Evolutionary conservation across 1,284 basidiomycete species (phyloP), one percentile per base, ranked within the genome.

Genomic region (Pisolithus thermaeus): DNA sequence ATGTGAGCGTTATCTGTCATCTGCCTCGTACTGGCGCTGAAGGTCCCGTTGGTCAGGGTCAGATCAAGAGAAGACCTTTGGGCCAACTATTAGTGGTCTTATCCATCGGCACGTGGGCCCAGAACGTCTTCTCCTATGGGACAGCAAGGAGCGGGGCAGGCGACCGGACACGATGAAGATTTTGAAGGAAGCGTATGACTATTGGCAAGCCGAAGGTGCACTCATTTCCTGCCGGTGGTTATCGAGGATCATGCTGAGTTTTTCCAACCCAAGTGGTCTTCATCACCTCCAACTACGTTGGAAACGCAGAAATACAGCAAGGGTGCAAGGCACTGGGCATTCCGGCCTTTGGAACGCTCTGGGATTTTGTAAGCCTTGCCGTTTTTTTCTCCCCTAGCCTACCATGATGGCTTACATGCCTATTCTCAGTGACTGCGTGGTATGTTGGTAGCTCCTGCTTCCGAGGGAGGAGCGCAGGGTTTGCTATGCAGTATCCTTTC

Each of bases 131-230:
- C 71, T 82, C 16, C 73, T 89, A 22, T 89, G 87, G 86, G 86
- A 89, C 66, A 80, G 77, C 55, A 87, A 84, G 66, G 67, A 70
- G 47, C 72, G 80, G 52, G 84, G 85, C 46, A 83, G 84, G 25
- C 78, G 87, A 47, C 87, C 87, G 8, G 84, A 90, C 59, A 81
- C 82, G 12, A 85, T 88, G 82, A 85, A 85, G 65, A 67, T 90
- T 51, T 60, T 90, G 54, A 82, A 79, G 62, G 84, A 90, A 57
- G 75, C 73, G 1, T 84, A 85, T 59, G 63, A 76, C 41, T 75
- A 74, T 41, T 89, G 83, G 81, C 71, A 78, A 42, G 86, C 86
- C 3, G 86, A 89, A 74, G 82, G 84, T 83, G 58, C 40, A 32
- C 32, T 12, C 32, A 25, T 28, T 4, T 9, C 12, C 25, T n/a